Conservation (phyloP, 2,329 filamentous ascomycete species). For the Podosphaera aphanis region DNA sequence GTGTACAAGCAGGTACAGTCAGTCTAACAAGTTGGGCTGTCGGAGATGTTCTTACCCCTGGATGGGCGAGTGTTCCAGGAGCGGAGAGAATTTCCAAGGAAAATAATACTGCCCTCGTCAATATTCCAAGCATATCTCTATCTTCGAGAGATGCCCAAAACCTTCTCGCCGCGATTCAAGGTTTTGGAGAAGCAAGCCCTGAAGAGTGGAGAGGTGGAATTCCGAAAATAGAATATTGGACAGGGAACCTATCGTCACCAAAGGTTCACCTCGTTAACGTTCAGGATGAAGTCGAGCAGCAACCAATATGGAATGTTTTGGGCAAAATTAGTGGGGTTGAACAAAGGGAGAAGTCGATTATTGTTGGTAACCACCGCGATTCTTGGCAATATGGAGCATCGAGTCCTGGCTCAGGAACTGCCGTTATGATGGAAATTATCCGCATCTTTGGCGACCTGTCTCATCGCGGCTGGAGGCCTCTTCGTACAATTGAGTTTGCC, state of each 20-base stretch:
- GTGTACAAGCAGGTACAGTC: conserved; percentile 63
- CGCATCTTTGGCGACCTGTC: conserved; percentile 63
- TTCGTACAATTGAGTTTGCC: conserved; percentile 89
- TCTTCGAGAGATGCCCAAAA: conserved; percentile 73
- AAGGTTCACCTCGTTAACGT: conserved; percentile 63
- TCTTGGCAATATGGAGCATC: conserved; percentile 74
- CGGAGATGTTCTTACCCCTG: conserved; percentile 81
- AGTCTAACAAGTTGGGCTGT: conserved; percentile 61
- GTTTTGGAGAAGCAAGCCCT: conserved; percentile 45
- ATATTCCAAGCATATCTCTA: conserved; percentile 76
- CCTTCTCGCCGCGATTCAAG: conserved; percentile 52
- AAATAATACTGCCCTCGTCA: conserved; percentile 47
- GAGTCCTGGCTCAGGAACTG: conserved; percentile 71
- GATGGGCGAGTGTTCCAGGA: conserved; percentile 49
- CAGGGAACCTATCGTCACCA: conserved; percentile 52
- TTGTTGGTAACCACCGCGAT: conserved; percentile 85
- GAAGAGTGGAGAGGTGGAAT: conserved; percentile 56
- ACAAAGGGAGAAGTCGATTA: conserved; percentile 57
- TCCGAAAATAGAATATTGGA: conserved; percentile 65
- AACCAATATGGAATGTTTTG: conserved; percentile 82
- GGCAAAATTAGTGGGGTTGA: conserved; percentile 69
- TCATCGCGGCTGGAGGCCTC: conserved; percentile 60
- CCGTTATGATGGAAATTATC: conserved; percentile 72
- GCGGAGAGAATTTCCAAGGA: conserved; percentile 42
- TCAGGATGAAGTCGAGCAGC: conserved; percentile 61